Evolutionary conservation across 805 yeast species (phyloP).

Genomic region (Cyberlindnera mrakii): DNA sequence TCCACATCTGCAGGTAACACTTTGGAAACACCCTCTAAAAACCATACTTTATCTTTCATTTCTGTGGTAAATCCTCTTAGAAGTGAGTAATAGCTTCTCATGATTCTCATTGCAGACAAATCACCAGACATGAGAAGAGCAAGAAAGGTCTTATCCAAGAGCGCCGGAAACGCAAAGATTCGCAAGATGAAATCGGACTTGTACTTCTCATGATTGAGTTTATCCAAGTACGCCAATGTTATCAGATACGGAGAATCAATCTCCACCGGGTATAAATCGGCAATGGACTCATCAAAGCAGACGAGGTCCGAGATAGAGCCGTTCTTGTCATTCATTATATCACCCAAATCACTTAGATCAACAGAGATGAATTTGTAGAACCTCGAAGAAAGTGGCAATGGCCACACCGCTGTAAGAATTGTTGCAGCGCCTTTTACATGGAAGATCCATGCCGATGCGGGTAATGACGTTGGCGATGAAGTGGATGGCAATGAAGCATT

Average conservation of each 20-base stretch:
- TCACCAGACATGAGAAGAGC: constrained; percentile 81
- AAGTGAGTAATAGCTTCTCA: constrained; percentile 81
- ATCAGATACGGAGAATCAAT: constrained; percentile 78
- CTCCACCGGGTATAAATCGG: constrained; percentile 82
- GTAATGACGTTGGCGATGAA: constrained; percentile 45
- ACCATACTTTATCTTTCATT: constrained; percentile 89
- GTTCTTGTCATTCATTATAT: constrained; percentile 35
- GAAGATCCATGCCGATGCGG: constrained; percentile 95
- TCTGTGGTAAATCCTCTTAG: constrained; percentile 77
- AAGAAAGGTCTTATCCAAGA: constrained; percentile 74
- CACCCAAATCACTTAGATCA: constrained; percentile 86
- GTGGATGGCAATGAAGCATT: constrained; percentile 60
- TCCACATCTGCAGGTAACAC: constrained; percentile 91
- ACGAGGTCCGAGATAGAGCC: constrained; percentile 48
- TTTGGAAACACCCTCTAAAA: constrained; percentile 82
- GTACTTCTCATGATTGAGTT: constrained; percentile 72
- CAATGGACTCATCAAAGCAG: constrained; percentile 82
- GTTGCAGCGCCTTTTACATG: constrained; percentile 98
- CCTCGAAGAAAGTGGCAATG: constrained; percentile 61
- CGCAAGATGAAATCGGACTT: constrained; percentile 82
- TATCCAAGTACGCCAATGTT: constrained; percentile 82
- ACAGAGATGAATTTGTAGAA: constrained; percentile 73
- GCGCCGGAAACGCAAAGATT: constrained; percentile 89
- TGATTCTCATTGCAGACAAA: constrained; percentile 80
- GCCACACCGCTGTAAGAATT: constrained; percentile 94